Evolutionary conservation across 805 yeast genomes (phyloP).

Genomic region (Cyberlindnera xishuangbannaensis): DNA sequence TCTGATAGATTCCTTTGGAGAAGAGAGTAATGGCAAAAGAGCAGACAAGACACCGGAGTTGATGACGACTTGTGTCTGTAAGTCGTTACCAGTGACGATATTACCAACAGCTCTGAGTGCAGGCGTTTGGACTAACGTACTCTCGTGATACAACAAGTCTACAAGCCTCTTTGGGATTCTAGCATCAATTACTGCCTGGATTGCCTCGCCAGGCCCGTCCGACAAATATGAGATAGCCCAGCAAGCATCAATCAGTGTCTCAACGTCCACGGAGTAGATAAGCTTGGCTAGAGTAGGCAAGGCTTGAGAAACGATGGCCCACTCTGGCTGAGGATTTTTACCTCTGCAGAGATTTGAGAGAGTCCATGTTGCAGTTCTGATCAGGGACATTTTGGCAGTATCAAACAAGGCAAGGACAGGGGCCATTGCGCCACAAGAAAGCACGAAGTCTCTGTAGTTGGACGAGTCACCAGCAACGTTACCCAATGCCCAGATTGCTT

Average conservation of each 20-base stretch:
- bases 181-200: slow-evolving; percentile 95
- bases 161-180: slow-evolving; percentile 93
- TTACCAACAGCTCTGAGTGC: slow-evolving; percentile 97
- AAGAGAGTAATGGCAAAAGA: slow-evolving; percentile 68
- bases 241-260: slow-evolving; percentile 93
- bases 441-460: slow-evolving; percentile 81
- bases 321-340: slow-evolving; percentile 92
- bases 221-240: slow-evolving; percentile 96
- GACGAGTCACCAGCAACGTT: slow-evolving; percentile 98
- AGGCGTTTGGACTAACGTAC: slow-evolving; percentile 90
- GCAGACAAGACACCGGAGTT: slow-evolving; percentile 90
- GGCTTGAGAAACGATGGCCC: slow-evolving; percentile 81
- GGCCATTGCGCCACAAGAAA: slow-evolving; percentile 79
- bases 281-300: slow-evolving; percentile 89
- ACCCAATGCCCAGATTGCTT: slow-evolving; percentile 99
- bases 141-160: slow-evolving; percentile 78
- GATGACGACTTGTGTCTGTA: slow-evolving; percentile 91
- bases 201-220: slow-evolving; percentile 89
- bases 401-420: slow-evolving; percentile 78
- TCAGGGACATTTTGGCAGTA: slow-evolving; percentile 78
- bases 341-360: slow-evolving; percentile 95
- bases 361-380: slow-evolving; percentile 98
- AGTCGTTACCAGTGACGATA: slow-evolving; percentile 94
- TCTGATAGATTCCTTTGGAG: slow-evolving; percentile 86
- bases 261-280: slow-evolving; percentile 85